phyloP scores from a whole-genome alignment of 2,329 filamentous ascomycete genomes.

The Colletotrichum graminicola region DNA sequence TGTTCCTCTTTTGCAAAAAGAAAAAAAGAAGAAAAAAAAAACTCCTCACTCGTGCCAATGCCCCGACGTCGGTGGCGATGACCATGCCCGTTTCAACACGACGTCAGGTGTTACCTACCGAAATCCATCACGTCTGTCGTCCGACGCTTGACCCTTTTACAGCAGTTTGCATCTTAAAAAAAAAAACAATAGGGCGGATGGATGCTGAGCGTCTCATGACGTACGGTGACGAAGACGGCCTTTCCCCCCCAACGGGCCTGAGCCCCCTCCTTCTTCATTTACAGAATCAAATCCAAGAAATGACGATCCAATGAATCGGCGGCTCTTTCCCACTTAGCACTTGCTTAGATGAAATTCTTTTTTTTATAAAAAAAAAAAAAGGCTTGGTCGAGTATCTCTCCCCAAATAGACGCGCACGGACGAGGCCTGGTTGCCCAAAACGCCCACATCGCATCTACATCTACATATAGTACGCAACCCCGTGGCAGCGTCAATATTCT shows the following conservation, averaged over 20 bases:
- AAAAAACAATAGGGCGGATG: background rate
- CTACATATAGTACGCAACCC: background rate
- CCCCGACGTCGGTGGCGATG: constrained; percentile 5
- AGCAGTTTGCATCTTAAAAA: no score
- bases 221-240: background rate
- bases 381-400: background rate
- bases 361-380: no score
- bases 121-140: constrained; percentile 14
- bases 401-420: constrained; percentile 33
- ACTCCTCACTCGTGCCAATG: background rate
- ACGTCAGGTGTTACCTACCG: constrained; percentile 22
- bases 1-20: background rate
- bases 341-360: no score
- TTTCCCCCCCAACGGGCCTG: background rate
- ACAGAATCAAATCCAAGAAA: background rate
- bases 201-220: background rate
- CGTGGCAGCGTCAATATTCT: background rate
- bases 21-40: no score
- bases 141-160: background rate
- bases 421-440: background rate
- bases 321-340: background rate
- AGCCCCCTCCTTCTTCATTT: no score
- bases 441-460: background rate
- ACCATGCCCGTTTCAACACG: constrained; percentile 27
- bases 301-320: background rate